phyloP scores from a whole-genome alignment of 495 filamentous ascomycete genomes.

The Daldinia grandis region DNA sequence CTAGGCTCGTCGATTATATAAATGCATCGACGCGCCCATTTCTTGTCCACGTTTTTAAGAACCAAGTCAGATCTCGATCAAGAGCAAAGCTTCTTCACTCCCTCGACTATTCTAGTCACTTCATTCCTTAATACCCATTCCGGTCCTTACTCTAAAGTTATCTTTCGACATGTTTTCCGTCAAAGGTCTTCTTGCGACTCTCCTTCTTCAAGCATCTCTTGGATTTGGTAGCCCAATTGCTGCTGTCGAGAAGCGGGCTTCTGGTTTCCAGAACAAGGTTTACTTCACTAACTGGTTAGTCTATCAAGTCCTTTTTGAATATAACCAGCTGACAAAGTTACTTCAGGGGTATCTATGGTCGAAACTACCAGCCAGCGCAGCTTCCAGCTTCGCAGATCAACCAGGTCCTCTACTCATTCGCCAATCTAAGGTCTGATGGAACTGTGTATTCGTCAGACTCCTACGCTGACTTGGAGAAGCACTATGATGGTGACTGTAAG shows the following conservation, averaged over 20 bases:
- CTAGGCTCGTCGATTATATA: slow-evolving; percentile 13
- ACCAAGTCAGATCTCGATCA: slow-evolving; percentile 26
- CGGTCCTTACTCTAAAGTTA: slow-evolving; percentile 11
- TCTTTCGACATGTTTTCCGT: slow-evolving; percentile 41
- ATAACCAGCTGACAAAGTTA: slow-evolving; percentile 12
- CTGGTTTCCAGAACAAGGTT: slow-evolving; percentile 53
- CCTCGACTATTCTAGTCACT: slow-evolving; percentile 23
- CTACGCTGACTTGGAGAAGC: slow-evolving; percentile 75
- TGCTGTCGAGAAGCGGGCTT: slow-evolving; percentile 31
- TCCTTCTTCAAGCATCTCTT: slow-evolving; percentile 43
- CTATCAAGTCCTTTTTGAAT: neutral
- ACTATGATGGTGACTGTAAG: slow-evolving; percentile 66
- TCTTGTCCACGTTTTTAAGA: slow-evolving; percentile 3
- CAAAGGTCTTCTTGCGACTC: slow-evolving; percentile 27
- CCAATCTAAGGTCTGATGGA: slow-evolving; percentile 81
- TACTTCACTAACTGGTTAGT: slow-evolving; percentile 60
- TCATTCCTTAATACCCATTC: slow-evolving; percentile 5
- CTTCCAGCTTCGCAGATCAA: slow-evolving; percentile 83
- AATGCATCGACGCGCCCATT: slow-evolving; percentile 10
- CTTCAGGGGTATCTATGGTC: slow-evolving; percentile 80
- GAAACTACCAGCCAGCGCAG: slow-evolving; percentile 81
- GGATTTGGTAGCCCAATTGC: slow-evolving; percentile 35
- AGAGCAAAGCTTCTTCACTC: slow-evolving; percentile 29
- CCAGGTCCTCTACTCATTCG: slow-evolving; percentile 90
- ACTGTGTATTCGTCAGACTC: slow-evolving; percentile 71